Conservation (phyloP, 2,329 filamentous ascomycete species). For the Monosporascus ibericus region DNA sequence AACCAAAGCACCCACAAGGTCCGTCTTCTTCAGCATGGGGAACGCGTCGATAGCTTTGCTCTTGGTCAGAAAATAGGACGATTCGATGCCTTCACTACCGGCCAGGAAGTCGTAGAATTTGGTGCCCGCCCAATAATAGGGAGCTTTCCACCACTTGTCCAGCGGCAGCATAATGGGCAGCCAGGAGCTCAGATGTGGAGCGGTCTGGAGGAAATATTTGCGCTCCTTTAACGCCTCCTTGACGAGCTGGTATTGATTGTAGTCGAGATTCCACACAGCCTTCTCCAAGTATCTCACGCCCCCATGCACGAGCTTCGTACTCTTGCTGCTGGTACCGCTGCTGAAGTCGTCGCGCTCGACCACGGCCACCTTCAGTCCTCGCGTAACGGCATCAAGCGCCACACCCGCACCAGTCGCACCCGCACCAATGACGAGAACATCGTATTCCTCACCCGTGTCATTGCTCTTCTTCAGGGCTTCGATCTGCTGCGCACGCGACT, state of each 20-base stretch:
- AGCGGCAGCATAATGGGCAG: constrained; percentile 71
- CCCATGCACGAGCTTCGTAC: constrained; percentile 72
- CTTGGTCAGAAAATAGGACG: constrained; percentile 79
- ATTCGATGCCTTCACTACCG: constrained; percentile 81
- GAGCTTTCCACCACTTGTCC: constrained; percentile 70
- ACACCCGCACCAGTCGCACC: constrained; percentile 67
- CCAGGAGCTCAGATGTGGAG: constrained; percentile 67
- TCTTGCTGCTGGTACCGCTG: constrained; percentile 68
- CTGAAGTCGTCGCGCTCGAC: constrained; percentile 70
- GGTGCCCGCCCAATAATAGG: constrained; percentile 71
- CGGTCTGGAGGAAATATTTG: constrained; percentile 69
- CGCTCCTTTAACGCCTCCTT: constrained; percentile 68
- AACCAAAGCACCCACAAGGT: constrained; percentile 73
- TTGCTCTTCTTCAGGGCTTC: constrained; percentile 47
- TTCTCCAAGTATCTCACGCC: constrained; percentile 71
- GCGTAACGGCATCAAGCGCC: constrained; percentile 64
- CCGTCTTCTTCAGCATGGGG: constrained; percentile 78
- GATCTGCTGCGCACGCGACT: constrained; percentile 59
- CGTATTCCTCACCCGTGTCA: constrained; percentile 48
- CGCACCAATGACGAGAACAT: constrained; percentile 64
- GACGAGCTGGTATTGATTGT: constrained; percentile 65
- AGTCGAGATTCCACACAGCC: constrained; percentile 70
- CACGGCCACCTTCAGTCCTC: constrained; percentile 65
- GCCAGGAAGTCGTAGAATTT: constrained; percentile 84
- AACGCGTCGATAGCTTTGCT: constrained; percentile 84